A percentile compares a stretch with the other conserved stretches of the same genome.
Conservation (phyloP, 805 yeast genomes). For the Cyberlindnera misumaiensis region DNA sequence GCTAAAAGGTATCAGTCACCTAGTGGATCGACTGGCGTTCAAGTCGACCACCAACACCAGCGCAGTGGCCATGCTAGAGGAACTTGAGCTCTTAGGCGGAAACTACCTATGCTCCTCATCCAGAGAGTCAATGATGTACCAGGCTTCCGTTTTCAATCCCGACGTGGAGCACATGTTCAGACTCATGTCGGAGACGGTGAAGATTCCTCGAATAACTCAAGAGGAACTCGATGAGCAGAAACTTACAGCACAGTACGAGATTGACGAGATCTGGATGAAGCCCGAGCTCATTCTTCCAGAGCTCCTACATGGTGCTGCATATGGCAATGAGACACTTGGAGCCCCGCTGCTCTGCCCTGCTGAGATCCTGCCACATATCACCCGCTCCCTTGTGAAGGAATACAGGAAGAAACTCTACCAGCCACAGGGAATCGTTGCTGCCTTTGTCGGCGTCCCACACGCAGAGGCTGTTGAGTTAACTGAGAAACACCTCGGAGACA, state of each 20-base stretch:
- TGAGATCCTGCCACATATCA: slow-evolving; percentile 53
- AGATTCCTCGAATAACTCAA: slow-evolving; percentile 58
- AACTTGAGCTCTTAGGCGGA: slow-evolving; percentile 79
- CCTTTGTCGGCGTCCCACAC: slow-evolving; percentile 80
- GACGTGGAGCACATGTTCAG: slow-evolving; percentile 78
- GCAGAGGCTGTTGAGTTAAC: slow-evolving; percentile 61
- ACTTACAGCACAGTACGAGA: slow-evolving; percentile 71
- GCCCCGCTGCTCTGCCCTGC: slow-evolving; percentile 78
- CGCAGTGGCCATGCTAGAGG: slow-evolving; percentile 67
- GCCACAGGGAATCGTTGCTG: slow-evolving; percentile 78
- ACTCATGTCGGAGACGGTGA: slow-evolving; percentile 70
- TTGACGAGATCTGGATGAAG: slow-evolving; percentile 72
- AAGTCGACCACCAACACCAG: slow-evolving; percentile 53
- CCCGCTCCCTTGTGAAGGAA: slow-evolving; percentile 42
- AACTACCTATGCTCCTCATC: slow-evolving; percentile 90
- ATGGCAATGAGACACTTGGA: slow-evolving; percentile 65
- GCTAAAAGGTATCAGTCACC: slow-evolving; percentile 71
- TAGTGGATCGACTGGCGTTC: slow-evolving; percentile 82
- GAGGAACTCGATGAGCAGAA: slow-evolving; percentile 71
- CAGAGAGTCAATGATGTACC: slow-evolving; percentile 87
- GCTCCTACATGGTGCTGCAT: slow-evolving; percentile 81
- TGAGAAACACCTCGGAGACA: slow-evolving; percentile 54
- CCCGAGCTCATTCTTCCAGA: slow-evolving; percentile 87
- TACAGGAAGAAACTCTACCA: slow-evolving; percentile 63
- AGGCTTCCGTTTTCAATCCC: slow-evolving; percentile 85